Base-by-base conservation (phyloP, 2,329 filamentous ascomycete species). In the Cryoendolithus antarcticus region DNA sequence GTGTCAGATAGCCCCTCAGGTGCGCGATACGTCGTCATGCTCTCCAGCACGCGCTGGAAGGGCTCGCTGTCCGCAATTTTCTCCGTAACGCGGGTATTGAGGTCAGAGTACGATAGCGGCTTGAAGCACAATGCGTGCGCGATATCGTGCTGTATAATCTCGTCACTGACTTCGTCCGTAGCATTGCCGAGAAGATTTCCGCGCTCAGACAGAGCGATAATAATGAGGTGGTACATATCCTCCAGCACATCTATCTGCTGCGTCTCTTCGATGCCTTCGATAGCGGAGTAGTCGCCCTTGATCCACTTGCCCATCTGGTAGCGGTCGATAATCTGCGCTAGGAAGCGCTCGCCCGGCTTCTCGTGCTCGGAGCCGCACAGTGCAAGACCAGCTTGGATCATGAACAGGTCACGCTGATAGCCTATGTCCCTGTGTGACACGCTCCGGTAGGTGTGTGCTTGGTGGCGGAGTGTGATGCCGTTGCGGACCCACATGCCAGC, bases 401-500 rank as follows among this genome's bases (percentile, higher is more conserved):
- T 73, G 59, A 96, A 93, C 32, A 98, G 83, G 56, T 98, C 93
- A 42, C 91, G 77, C 52, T 95, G 89, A 54, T 95, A 89, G 2
- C 86, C 86, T 12, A 95, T 83, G 59, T 98, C 91, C 48, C 91
- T 74, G 53, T 93, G 85, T 9, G 78, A 77, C 9, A 95, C 86
- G 31, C 86, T 88, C 10, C 86, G 80, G 58, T 98, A 98, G 11
- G 88, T 91, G 38, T 82, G 82, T 58, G 93, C 91, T 61, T 98
- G 91, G 58, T 98, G 91, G 30, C 89, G 78, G 37, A 98, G 72
- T 52, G 89, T 96, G 55, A 98, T 86, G 2, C 91, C 91, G 56
- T 98, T 98, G 40, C 91, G 79, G 46, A 98, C 89, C 91, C 93
- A 98, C 79, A 96, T 93, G 37, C 86, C 85, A 11, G 89, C 86